Evolutionary conservation across 1,284 basidiomycete genomes (phyloP), one percentile per base, ranked within the genome.

Genomic region (Ceratobasidium sp.): DNA sequence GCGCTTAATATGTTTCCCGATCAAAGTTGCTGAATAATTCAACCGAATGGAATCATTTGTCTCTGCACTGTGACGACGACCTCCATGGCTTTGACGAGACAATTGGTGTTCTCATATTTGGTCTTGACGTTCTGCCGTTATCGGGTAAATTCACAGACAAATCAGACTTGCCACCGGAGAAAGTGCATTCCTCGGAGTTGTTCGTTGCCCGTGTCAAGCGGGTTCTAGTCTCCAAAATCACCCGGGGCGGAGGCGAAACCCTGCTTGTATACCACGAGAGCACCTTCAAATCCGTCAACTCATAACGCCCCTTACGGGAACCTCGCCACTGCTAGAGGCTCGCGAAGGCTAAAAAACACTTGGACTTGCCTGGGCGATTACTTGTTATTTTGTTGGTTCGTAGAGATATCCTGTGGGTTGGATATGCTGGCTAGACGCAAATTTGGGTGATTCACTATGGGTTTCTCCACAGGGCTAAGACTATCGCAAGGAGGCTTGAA

Each of bases 61-160:
- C 18, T 73, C 62, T 44, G 78, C 83, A 0, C 79, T 79, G 87
- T 44, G 73, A 78, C 11, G 87, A 91, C 11, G 86, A 86, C 1
- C 78, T 91, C 21, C 89, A 90, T 1, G 76, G 91, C 8, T 78
- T 91, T 41, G 81, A 81, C 0, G 87, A 84, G 30, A 82, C 84
- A 3, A 78, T 91, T 21, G 90, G 90, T n/a, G 88, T 89, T 11
- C 78, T 92, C 6, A 86, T 88, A 1, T 88, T 87, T 78, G 79
- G 80, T 28, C 80, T 87, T 16, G 78, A 80, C 16, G 80, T 75
- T 26, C 72, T 76, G 21, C 77, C 77, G 75, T 50, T 79, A 28
- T 63, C 73, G 32, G 55, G 21, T 16, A 54, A 52, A 11, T 49
- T 64, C 13, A 38, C 66, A 18, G 1, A 52, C 21, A 58, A 23